These are phyloP conservation scores for Leishmania turanica DNA, from an alignment of 208 protist species.

Conservation along the genomic window DNA sequence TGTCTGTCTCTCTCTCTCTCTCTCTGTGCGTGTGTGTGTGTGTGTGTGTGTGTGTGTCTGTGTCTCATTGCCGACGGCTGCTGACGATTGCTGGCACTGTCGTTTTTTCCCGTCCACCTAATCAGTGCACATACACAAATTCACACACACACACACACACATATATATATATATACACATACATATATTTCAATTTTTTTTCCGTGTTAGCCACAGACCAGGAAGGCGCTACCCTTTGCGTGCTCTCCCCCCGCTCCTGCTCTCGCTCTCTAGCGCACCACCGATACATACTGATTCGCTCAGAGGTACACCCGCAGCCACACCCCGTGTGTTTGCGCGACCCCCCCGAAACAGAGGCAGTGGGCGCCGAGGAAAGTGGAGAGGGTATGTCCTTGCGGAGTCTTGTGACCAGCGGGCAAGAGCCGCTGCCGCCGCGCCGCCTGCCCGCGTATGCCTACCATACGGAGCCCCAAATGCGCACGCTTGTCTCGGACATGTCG, in stretches of 20 bases:
- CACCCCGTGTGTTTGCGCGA: neutral
- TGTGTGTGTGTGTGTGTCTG: neutral
- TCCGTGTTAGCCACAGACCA: neutral
- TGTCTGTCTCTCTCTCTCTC: too few relatives aligned
- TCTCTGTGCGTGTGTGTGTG: too few relatives aligned
- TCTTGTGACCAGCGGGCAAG: constrained; percentile 20
- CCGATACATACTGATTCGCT: neutral
- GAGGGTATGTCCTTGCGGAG: constrained; percentile 11
- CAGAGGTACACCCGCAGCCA: neutral
- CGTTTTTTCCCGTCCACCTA: neutral
- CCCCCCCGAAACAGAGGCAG: neutral
- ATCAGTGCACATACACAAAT: too few relatives aligned
- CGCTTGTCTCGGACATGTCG: neutral
- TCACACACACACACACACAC: too few relatives aligned
- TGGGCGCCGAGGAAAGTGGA: neutral
- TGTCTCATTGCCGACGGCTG: neutral
- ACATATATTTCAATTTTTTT: neutral
- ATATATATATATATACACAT: too few relatives aligned
- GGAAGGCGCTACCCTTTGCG: neutral
- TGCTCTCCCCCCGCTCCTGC: neutral
- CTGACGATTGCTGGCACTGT: neutral
- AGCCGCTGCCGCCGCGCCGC: constrained; percentile 31
- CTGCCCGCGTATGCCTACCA: constrained; percentile 15
- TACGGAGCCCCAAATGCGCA: neutral
- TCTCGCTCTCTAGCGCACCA: neutral